These are phyloP conservation scores for Aspergillus arachidicola DNA, from an alignment of 2,329 filamentous ascomycete genomes.

Conservation along the genomic window DNA sequence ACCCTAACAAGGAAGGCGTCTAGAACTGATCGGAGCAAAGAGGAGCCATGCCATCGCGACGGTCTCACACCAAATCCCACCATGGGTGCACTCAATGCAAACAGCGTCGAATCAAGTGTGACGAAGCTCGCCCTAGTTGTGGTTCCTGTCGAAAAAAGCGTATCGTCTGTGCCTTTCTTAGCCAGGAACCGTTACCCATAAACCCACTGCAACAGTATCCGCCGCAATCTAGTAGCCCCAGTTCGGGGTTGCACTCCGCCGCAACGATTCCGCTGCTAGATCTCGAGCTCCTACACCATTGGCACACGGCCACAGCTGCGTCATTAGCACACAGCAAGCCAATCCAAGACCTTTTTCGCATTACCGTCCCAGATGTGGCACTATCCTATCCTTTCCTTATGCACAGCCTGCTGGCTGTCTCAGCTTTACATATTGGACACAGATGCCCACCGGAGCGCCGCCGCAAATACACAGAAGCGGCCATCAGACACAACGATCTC, in stretches of 20 bases:
- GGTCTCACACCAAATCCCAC: constrained; percentile 15
- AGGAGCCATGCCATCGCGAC: constrained; percentile 12
- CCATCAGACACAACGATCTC: constrained; percentile 14
- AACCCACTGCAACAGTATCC: not conserved
- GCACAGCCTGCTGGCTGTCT: constrained; percentile 16
- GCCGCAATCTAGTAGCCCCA: too few relatives aligned
- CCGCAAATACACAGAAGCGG: constrained; percentile 6
- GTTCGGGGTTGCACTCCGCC: not conserved
- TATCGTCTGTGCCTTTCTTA: constrained; percentile 7
- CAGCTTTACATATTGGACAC: constrained; percentile 12
- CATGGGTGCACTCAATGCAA: constrained; percentile 20
- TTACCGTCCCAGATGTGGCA: constrained; percentile 9
- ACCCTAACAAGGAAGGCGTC: not conserved
- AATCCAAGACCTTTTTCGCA: constrained; percentile 8
- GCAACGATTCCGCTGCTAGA: constrained; percentile 10
- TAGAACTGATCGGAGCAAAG: not conserved
- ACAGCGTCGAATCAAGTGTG: constrained; percentile 19
- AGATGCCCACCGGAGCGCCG: not conserved
- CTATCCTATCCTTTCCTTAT: constrained; percentile 15
- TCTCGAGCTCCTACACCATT: constrained; percentile 18
- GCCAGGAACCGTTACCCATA: not conserved
- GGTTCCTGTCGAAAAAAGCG: constrained; percentile 11
- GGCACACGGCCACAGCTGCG: constrained; percentile 11
- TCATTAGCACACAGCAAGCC: constrained; percentile 2
- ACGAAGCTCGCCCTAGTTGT: constrained; percentile 17